Percentiles rank a stretch among this genome's conserved stretches.
These are phyloP conservation scores for Linum lewisii DNA, from an alignment of 345 rosid genomes.

Conservation along the genomic window DNA sequence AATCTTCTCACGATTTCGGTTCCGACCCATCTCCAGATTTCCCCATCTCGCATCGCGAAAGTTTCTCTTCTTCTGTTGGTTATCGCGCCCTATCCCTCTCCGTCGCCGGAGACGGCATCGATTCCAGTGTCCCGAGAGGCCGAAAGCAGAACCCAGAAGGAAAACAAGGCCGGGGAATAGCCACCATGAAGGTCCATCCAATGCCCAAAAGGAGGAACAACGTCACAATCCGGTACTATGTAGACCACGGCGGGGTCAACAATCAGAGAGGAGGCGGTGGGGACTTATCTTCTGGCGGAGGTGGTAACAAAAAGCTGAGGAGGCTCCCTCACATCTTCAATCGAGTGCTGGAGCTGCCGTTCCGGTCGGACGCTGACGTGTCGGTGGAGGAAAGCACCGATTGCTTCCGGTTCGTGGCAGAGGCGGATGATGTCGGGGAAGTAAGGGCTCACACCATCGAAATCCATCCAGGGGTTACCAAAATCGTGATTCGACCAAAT, in stretches of 20 bases:
- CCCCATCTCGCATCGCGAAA: constrained; percentile 9
- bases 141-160: constrained; percentile 1
- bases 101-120: background rate
- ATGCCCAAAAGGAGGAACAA: constrained; percentile 48
- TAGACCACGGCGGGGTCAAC: constrained; percentile 8
- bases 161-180: background rate
- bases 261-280: constrained; percentile 15
- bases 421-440: constrained; percentile 52
- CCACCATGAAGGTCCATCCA: constrained; percentile 81
- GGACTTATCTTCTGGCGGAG: constrained; percentile 24
- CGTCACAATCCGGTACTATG: constrained; percentile 40
- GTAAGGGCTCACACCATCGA: constrained; percentile 73
- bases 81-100: constrained; percentile 17
- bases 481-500: constrained; percentile 69
- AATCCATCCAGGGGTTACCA: constrained; percentile 82
- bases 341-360: constrained; percentile 87
- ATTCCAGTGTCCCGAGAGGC: background rate
- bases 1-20: constrained; percentile 29
- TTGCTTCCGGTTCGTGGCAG: constrained; percentile 78
- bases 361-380: constrained; percentile 82
- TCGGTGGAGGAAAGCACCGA: constrained; percentile 62
- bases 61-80: constrained; percentile 24
- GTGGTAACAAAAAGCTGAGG: constrained; percentile 71
- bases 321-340: constrained; percentile 88
- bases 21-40: constrained; percentile 17